Evolutionary conservation across 73 alveolate species (phyloP), one percentile per base, ranked within the genome.

Genomic region (Paramecium biaurelia): DNA sequence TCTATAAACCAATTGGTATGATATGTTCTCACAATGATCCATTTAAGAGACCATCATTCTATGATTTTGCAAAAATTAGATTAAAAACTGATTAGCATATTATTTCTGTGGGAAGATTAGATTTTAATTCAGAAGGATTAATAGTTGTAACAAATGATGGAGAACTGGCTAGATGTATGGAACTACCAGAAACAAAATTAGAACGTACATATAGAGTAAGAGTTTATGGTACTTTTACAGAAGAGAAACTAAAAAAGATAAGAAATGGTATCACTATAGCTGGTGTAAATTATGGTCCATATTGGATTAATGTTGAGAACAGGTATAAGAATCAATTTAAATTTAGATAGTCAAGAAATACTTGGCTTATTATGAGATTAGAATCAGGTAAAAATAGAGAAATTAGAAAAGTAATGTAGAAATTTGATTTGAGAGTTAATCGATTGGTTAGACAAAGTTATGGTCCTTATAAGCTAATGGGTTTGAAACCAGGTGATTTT

Each of bases 181-280:
- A 96, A 63, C 56, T 92, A 84, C 97, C 98, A 15, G 41, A 93
- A 21, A 47, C 92, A 45, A 43, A 89, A 6, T 24, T 96, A 14
- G 92, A 92, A 84, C 94, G 99, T 90, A 89, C 88, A 37, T 96
- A 96, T 70, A 92, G 97, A 92, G 98, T 95, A 11, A 94, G 99
- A 90, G 97, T 96, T 18, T 93, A 93, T 85, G 99, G 99, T 14
- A 84, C 74, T 88, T 92, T 96, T 67, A 85, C 85, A 67, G 97
- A 95, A 63, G 72, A 93, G 24, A 87, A 88, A 30, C 74, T 96
- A 30, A 53, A 32, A 18, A 87, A 47, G 67, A 93, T 96, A 21
- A 94, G 97, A 85, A 23, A 43, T 57, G 99, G 99, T n/a, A 45
- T 95, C 47, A 74, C 84, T 3, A 93, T 92, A 59, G 89, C 70